Conservation (phyloP, 2,329 filamentous ascomycete species). For the Paramyrothecium sp. region DNA sequence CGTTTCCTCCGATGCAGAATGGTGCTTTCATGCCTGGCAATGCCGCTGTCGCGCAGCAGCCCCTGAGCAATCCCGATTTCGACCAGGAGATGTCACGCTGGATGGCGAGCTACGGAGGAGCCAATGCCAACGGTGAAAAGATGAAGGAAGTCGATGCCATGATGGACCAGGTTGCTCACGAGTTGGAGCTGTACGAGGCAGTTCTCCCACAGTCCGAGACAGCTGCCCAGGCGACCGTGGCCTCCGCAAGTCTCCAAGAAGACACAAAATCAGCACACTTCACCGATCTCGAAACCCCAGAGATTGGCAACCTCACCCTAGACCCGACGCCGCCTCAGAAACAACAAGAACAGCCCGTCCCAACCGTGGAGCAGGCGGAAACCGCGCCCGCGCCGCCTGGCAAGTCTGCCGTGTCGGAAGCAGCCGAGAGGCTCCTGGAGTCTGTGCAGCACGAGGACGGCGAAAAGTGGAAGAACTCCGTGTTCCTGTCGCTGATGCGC, state of each 20-base stretch:
- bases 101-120: conserved; percentile 34
- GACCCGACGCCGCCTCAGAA: conserved; percentile 5
- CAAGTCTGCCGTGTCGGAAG: conserved; percentile 39
- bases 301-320: conserved; percentile 30
- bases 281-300: conserved; percentile 27
- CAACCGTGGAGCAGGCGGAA: conserved; percentile 12
- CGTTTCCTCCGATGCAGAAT: conserved; percentile 22
- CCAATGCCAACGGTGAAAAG: conserved; percentile 20
- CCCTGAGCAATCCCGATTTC: conserved; percentile 30
- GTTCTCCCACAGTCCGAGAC: conserved; percentile 18
- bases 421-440: conserved; percentile 39
- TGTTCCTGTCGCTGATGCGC: conserved; percentile 43
- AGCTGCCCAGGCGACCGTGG: conserved; percentile 7
- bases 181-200: conserved; percentile 35
- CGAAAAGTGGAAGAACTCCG: conserved; percentile 46
- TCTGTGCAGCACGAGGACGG: conserved; percentile 42
- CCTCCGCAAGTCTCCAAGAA: neutral
- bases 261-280: conserved; percentile 8
- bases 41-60: conserved; percentile 17
- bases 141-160: conserved; percentile 40
- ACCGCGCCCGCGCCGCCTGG: neutral
- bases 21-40: conserved; percentile 20
- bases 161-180: conserved; percentile 41
- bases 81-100: conserved; percentile 39
- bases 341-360: conserved; percentile 4